Percentiles rank a stretch among this genome's conserved stretches.
phyloP scores from a whole-genome alignment of 345 rosid species.

The Citrus unshiu region DNA sequence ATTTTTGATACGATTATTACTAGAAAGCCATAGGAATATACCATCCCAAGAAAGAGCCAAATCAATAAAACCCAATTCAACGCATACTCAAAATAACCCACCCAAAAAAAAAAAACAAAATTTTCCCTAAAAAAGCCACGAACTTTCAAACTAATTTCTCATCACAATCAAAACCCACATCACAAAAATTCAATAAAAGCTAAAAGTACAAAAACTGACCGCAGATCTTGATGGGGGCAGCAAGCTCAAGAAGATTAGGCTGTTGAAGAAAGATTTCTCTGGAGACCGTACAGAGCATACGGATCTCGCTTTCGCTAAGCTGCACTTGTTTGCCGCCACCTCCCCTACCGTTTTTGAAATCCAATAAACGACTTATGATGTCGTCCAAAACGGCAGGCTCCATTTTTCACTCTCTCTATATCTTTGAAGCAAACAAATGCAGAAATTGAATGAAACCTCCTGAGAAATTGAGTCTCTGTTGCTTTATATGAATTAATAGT shows the following conservation, averaged over 20 bases:
- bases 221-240: slow-evolving; percentile 95
- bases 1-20: too few species aligned
- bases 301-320: slow-evolving; percentile 85
- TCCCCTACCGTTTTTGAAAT: slow-evolving; percentile 55
- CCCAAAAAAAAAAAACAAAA: background rate
- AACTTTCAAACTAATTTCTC: background rate
- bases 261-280: slow-evolving; percentile 77
- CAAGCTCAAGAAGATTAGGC: slow-evolving; percentile 86
- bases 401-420: slow-evolving; percentile 33
- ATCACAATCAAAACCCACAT: background rate
- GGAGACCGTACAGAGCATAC: slow-evolving; percentile 64
- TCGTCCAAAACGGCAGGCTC: slow-evolving; percentile 67
- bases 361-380: slow-evolving; percentile 63
- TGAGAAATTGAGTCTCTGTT: background rate
- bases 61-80: background rate
- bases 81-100: background rate
- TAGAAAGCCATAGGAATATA: background rate
- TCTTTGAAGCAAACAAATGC: background rate
- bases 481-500: background rate
- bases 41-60: background rate
- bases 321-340: slow-evolving; percentile 72
- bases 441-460: background rate
- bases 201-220: slow-evolving; percentile 33
- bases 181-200: background rate
- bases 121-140: background rate